Evolutionary conservation across 78 protist species (phyloP).

Genomic region (Isochrysis galbana): DNA sequence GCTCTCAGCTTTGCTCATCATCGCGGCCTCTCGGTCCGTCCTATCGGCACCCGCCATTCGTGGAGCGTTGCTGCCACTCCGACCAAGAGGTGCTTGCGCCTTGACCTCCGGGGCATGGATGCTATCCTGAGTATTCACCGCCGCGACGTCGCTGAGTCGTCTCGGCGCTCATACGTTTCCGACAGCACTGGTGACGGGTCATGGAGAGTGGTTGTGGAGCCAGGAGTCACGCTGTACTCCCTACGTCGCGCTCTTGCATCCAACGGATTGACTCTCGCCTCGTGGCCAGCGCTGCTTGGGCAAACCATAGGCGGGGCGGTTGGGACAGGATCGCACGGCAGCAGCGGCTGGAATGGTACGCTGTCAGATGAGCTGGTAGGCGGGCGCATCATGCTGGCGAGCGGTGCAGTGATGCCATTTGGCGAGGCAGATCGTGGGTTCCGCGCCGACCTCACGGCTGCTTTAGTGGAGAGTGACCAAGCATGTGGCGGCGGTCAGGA

Average conservation of each 20-base stretch:
- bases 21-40: too few species aligned
- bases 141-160: too few species aligned
- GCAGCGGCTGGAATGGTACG: background rate
- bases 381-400: background rate
- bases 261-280: background rate
- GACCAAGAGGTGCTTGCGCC: background rate
- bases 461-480: too few species aligned
- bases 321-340: background rate
- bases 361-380: background rate
- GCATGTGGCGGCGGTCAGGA: background rate
- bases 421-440: background rate
- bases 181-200: too few species aligned
- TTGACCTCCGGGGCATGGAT: background rate
- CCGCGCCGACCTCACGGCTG: background rate
- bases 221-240: background rate
- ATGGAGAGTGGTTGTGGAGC: background rate
- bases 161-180: too few species aligned
- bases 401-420: background rate
- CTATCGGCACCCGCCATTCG: too few species aligned
- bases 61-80: background rate
- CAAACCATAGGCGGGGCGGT: background rate
- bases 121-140: background rate
- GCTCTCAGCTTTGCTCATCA: too few species aligned
- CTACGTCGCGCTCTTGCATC: background rate
- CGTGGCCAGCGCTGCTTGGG: background rate